Evolutionary conservation across 2,329 filamentous ascomycete species (phyloP).

Genomic region (Diaporthe velutina): DNA sequence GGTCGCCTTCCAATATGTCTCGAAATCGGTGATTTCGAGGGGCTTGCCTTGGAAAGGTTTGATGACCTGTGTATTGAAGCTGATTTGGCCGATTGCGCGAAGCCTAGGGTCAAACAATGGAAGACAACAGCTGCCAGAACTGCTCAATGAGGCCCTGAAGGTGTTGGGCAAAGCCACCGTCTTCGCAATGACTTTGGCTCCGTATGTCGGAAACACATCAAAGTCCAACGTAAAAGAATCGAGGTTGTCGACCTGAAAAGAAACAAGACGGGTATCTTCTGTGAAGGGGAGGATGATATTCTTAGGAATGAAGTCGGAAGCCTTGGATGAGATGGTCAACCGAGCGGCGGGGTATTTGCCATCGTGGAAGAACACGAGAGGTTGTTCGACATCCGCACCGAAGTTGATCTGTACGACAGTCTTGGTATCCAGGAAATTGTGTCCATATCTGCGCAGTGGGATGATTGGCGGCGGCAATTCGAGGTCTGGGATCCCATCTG

Average conservation of each 20-base stretch:
- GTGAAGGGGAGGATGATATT: constrained; percentile 96
- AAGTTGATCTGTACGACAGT: constrained; percentile 95
- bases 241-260: constrained; percentile 95
- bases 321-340: constrained; percentile 95
- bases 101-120: constrained; percentile 94
- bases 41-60: constrained; percentile 95
- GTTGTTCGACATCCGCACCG: constrained; percentile 78
- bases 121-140: constrained; percentile 83
- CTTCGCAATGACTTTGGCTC: constrained; percentile 96
- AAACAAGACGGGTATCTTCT: constrained; percentile 92
- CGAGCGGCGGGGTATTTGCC: constrained; percentile 96
- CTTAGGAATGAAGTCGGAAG: constrained; percentile 94
- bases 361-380: constrained; percentile 95
- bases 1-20: constrained; percentile 99
- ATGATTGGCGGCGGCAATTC: constrained; percentile 97
- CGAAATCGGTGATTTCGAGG: constrained; percentile 96
- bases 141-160: constrained; percentile 82
- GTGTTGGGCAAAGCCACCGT: constrained; percentile 91
- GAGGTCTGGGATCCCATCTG: constrained; percentile 90
- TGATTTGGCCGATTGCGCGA: constrained; percentile 92
- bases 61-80: constrained; percentile 95
- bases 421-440: constrained; percentile 98
- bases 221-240: constrained; percentile 96
- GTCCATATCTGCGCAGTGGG: constrained; percentile 91
- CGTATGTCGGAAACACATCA: constrained; percentile 97